These are phyloP conservation scores for Oryza meridionalis DNA, from an alignment of 176 grass and related monocot species.

Conservation along the genomic window DNA sequence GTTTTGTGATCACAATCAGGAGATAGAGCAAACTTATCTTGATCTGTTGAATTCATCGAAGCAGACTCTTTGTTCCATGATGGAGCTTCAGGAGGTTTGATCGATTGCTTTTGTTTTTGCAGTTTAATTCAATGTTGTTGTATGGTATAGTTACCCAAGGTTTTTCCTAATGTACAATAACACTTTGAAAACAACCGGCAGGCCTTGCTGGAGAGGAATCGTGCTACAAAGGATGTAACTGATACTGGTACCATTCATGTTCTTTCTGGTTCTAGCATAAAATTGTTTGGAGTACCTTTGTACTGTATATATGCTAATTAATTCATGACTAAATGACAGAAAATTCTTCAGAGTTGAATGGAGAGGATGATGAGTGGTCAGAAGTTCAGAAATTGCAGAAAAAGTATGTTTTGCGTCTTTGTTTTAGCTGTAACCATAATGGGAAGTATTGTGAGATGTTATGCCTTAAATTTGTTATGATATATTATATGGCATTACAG, in stretches of 20 bases:
- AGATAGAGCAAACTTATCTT: conserved; percentile 64
- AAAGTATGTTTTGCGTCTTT: conserved; percentile 55
- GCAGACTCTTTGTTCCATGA: conserved; percentile 63
- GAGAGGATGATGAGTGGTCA: conserved; percentile 71
- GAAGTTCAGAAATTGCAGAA: conserved; percentile 60
- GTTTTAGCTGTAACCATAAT: neutral
- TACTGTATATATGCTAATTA: neutral
- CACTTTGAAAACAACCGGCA: conserved; percentile 36
- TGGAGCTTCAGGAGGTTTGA: conserved; percentile 85
- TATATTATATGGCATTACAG: neutral
- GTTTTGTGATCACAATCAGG: conserved; percentile 62
- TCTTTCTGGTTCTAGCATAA: conserved; percentile 31
- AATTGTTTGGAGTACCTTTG: conserved; percentile 1
- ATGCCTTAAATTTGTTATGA: conserved; percentile 10
- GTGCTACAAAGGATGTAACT: conserved; percentile 36
- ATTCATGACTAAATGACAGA: conserved; percentile 41
- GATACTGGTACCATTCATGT: conserved; percentile 7
- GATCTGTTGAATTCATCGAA: conserved; percentile 69
- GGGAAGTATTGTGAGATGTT: neutral
- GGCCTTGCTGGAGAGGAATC: conserved; percentile 84
- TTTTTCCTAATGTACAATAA: conserved; percentile 41
- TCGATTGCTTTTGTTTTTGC: conserved; percentile 14
- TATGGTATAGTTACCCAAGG: neutral
- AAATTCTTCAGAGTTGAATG: conserved; percentile 42
- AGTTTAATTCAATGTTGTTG: neutral